Evolutionary conservation across 345 rosid genomes (phyloP).

Genomic region (Gossypium bickii): DNA sequence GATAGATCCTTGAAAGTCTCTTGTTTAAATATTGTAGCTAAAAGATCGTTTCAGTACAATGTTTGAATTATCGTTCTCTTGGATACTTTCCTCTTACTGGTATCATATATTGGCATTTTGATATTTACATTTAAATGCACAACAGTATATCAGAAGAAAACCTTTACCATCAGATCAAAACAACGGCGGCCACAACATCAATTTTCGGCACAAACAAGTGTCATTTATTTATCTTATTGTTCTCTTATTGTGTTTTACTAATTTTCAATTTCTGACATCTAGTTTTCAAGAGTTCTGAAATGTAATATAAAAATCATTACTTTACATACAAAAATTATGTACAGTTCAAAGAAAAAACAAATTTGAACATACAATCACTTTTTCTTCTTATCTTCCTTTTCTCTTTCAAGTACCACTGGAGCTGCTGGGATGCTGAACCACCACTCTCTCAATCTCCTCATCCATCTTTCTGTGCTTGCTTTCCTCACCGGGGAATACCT

Average conservation of each 20-base stretch:
- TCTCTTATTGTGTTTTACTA: background rate
- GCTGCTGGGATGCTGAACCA: conserved; percentile 99
- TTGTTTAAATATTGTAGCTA: too few species aligned
- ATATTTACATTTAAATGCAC: too few species aligned
- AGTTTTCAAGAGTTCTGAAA: background rate
- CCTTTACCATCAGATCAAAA: background rate
- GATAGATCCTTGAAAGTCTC: too few species aligned
- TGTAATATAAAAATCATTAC: background rate
- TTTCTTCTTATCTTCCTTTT: conserved; percentile 66
- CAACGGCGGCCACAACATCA: background rate
- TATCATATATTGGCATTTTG: too few species aligned
- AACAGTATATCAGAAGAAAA: too few species aligned
- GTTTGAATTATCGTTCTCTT: too few species aligned
- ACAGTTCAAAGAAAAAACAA: background rate
- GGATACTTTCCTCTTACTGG: too few species aligned
- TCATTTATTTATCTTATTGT: background rate
- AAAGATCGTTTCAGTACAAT: too few species aligned
- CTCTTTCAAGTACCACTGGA: conserved; percentile 69
- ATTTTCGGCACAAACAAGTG: background rate
- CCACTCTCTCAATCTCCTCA: conserved; percentile 90
- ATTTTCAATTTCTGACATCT: background rate
- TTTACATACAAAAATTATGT: conserved; percentile 8
- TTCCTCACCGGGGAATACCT: conserved; percentile 71
- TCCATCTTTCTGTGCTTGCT: conserved; percentile 62
- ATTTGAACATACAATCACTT: conserved; percentile 25